Evolutionary conservation across 306 rosid species (phyloP).

Genomic region (Carpinus viminea): DNA sequence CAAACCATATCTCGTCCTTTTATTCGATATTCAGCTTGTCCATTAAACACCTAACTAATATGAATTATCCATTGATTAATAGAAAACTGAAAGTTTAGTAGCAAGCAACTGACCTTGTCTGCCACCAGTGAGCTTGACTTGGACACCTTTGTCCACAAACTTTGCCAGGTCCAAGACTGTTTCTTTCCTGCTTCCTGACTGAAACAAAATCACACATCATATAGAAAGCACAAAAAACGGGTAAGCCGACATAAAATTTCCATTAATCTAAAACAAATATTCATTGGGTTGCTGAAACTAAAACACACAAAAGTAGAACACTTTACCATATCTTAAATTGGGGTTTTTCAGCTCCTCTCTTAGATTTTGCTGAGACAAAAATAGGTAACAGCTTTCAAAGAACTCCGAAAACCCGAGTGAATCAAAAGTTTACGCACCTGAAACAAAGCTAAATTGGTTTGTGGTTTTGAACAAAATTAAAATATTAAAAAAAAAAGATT

Average conservation of each 20-base stretch:
- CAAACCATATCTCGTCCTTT: background rate
- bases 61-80: background rate
- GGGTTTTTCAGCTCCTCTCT: constrained; percentile 4
- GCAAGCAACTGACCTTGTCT: constrained; percentile 59
- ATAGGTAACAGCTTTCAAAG: too few species aligned
- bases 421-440: background rate
- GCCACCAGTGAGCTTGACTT: constrained; percentile 90
- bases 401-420: background rate
- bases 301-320: background rate
- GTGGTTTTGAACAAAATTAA: background rate
- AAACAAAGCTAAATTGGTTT: background rate
- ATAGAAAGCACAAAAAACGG: background rate
- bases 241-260: background rate
- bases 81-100: background rate
- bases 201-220: constrained; percentile 10
- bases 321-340: constrained; percentile 33
- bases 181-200: constrained; percentile 76
- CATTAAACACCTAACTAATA: background rate
- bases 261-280: background rate
- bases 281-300: background rate
- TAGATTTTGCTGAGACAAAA: constrained; percentile 1
- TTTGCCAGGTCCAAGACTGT: constrained; percentile 84
- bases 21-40: background rate
- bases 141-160: constrained; percentile 92
- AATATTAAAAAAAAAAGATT: background rate